Percentiles rank a stretch among this genome's conserved stretches.
Evolutionary conservation across 371 early-diverging fungal genomes (phyloP).

Genomic region (Mortierella sp.): DNA sequence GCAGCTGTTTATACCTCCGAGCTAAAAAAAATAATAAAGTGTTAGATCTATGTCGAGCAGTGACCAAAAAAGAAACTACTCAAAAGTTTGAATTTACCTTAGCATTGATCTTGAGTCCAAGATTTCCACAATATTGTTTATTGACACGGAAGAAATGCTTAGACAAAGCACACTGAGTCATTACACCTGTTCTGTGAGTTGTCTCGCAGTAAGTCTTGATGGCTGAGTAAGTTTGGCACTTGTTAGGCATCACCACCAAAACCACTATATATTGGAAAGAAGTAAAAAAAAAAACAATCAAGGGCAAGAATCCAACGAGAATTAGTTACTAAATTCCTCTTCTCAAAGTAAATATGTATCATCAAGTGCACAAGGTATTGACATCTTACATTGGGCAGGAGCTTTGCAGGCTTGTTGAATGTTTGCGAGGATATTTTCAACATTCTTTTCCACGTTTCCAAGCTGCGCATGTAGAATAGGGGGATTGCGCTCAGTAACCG

Average conservation of each 20-base stretch:
- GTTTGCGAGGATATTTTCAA: slow-evolving; percentile 8
- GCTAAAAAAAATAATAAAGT: slow-evolving; percentile 43
- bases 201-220: slow-evolving; percentile 55
- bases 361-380: neutral
- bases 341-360: neutral
- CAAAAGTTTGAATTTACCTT: slow-evolving; percentile 31
- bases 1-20: slow-evolving; percentile 65
- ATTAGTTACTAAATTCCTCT: neutral
- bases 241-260: slow-evolving; percentile 38
- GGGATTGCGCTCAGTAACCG: slow-evolving; percentile 9
- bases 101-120: slow-evolving; percentile 57
- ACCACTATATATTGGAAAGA: slow-evolving; percentile 16
- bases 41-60: too few species aligned
- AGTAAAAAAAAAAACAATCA: neutral
- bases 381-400: slow-evolving; percentile 24
- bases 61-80: too few species aligned
- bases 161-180: slow-evolving; percentile 48
- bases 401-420: slow-evolving; percentile 3
- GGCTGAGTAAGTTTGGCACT: slow-evolving; percentile 35
- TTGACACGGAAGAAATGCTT: slow-evolving; percentile 18
- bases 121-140: slow-evolving; percentile 63
- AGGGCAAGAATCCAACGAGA: neutral
- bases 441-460: slow-evolving; percentile 13
- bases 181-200: slow-evolving; percentile 26
- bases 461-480: slow-evolving; percentile 21